Evolutionary conservation across 495 filamentous ascomycete genomes (phyloP), one percentile per base, ranked within the genome.

Genomic region (Aspergillus nidulans): DNA sequence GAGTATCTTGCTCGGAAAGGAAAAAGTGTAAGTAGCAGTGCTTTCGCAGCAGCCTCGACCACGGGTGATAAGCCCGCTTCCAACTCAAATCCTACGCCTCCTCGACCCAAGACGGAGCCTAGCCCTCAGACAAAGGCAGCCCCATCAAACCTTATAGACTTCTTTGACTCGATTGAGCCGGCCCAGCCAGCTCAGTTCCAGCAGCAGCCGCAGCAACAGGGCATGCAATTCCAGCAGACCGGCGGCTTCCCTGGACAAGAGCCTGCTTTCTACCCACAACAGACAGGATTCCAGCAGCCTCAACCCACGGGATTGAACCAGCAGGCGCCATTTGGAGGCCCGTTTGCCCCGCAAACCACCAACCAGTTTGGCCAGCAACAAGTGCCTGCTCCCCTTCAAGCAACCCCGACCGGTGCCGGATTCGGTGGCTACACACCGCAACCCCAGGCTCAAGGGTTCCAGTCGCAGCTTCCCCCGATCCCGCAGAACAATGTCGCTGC

Each of bases 131-230:
- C 69, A 54, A 72, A 78, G 20, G 86, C 85, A 52, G 82, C 84
- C 3, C 85, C 87, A 0, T 78, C 86, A 44, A 89, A 97, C 72
- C 74, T 99, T 49, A 99, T 99, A 62, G 94, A 99, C 67, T 96
- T 99, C 68, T 99, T 99, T 65, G 94, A 94, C 56, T 92, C 92
- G 2, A 97, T 99, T 63, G 91, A 97, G 62, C 24, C 86, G 89
- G 62, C 92, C 92, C 56, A 90, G 92, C 68, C 90, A 91, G 54
- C 78, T 79, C 1, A 83, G 88, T 69, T 70, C 60, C 75, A 79
- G 67, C 63, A 62, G 39, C 72, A 70, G 52, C 48, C 55, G 54
- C 63, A 62, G 36, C 54, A 39, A 50, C 63, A 62, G 25, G 53
- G 56, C 16, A 57, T 65, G 59, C 70, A 52, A 18, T 49, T 49